Conservation (phyloP, 169 alveolate genomes). For the Ichthyophthirius multifiliis region DNA sequence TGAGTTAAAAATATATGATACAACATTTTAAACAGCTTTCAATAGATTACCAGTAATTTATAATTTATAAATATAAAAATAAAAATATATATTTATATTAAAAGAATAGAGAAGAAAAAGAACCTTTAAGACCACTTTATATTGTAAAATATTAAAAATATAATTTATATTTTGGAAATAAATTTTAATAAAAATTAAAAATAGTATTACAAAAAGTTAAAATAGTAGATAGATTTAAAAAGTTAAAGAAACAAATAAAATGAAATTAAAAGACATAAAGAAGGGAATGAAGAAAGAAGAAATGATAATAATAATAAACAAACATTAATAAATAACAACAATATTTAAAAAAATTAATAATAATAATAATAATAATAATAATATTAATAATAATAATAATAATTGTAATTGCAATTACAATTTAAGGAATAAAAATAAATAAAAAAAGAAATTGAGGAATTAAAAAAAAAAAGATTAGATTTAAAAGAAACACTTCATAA, state of each 20-base stretch:
- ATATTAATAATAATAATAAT: background rate
- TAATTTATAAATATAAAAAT: background rate
- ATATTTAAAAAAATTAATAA: background rate
- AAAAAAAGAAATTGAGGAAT: background rate
- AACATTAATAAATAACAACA: too few relatives aligned
- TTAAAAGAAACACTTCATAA: background rate
- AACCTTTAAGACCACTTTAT: background rate
- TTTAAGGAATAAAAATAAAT: background rate
- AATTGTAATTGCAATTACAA: background rate
- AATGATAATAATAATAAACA: background rate
- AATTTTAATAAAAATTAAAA: background rate
- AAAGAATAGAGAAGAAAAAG: background rate
- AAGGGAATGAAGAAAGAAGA: background rate
- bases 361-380: background rate
- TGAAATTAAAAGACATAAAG: too few relatives aligned
- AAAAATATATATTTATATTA: background rate
- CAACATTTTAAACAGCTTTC: background rate
- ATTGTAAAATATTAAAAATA: background rate
- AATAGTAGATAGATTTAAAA: background rate
- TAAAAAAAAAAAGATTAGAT: background rate
- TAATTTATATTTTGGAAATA: background rate
- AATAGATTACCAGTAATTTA: background rate
- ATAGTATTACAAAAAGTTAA: slow-evolving; percentile 3
- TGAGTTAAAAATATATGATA: slow-evolving; percentile 2
- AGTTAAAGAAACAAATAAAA: too few relatives aligned